Evolutionary conservation across 148 eudicot genomes (phyloP).

Genomic region (Polygonum aviculare): DNA sequence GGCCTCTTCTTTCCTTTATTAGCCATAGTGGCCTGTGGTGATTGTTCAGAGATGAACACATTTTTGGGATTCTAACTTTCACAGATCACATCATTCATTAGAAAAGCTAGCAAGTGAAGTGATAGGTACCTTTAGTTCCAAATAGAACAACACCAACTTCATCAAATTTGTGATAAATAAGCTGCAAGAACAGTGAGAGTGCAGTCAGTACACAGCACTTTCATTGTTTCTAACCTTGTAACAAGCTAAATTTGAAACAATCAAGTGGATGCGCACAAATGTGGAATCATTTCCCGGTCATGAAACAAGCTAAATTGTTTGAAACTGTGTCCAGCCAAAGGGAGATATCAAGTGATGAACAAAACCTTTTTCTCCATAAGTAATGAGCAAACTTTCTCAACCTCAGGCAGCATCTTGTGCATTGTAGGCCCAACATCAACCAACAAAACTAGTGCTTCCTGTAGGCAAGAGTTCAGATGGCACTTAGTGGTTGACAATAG

Average conservation of each 20-base stretch:
- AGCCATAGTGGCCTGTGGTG: neutral
- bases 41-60: neutral
- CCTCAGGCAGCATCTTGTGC: slow-evolving; percentile 68
- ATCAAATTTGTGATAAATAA: slow-evolving; percentile 68
- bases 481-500: neutral
- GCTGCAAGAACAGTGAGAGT: slow-evolving; percentile 39
- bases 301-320: neutral
- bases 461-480: neutral
- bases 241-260: neutral
- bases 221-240: neutral
- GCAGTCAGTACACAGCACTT: neutral
- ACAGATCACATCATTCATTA: neutral
- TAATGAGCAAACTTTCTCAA: slow-evolving; percentile 79
- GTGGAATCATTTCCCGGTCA: neutral
- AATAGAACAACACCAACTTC: slow-evolving; percentile 83
- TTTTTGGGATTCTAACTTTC: neutral
- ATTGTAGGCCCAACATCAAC: slow-evolving; percentile 91
- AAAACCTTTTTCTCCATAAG: slow-evolving; percentile 84
- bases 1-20: neutral
- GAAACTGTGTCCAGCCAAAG: neutral
- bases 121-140: slow-evolving; percentile 79
- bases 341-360: slow-evolving; percentile 11
- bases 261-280: neutral
- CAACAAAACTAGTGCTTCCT: slow-evolving; percentile 73
- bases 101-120: slow-evolving; percentile 2